These are phyloP conservation scores for Gossypium herbaceum DNA, from an alignment of 345 rosid species.

Conservation along the genomic window DNA sequence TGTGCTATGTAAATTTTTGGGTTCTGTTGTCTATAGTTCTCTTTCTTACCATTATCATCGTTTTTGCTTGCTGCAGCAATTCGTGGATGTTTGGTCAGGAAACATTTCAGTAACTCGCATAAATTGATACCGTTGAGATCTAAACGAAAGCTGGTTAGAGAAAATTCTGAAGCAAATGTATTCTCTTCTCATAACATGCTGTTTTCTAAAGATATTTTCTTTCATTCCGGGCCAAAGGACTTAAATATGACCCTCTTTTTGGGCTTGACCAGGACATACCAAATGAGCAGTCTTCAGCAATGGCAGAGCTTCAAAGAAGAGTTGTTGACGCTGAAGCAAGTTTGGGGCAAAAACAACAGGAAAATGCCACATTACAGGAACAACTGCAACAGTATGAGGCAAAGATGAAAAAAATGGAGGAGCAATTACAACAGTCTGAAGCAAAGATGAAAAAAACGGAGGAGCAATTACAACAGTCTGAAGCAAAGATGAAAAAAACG, in stretches of 20 bases:
- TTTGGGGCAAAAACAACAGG: conserved; percentile 71
- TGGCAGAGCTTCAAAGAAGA: conserved; percentile 71
- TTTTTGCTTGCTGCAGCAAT: conserved; percentile 43
- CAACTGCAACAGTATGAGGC: conserved; percentile 66
- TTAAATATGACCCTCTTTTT: conserved; percentile 9
- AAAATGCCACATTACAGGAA: conserved; percentile 67
- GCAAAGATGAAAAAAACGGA: conserved; percentile 57
- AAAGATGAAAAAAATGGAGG: conserved; percentile 53
- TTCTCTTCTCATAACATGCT: conserved; percentile 1
- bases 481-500: conserved; percentile 79
- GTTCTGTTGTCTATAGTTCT: conserved; percentile 11
- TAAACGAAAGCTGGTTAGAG: conserved; percentile 38
- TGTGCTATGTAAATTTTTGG: conserved; percentile 4
- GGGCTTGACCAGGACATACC: conserved; percentile 45
- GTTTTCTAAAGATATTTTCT: not conserved
- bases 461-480: conserved; percentile 43
- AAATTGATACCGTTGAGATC: conserved; percentile 38
- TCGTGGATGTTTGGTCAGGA: conserved; percentile 84
- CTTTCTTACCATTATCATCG: conserved; percentile 7
- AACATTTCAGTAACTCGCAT: conserved; percentile 33
- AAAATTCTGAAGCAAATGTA: conserved; percentile 69
- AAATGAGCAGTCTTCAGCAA: conserved; percentile 48
- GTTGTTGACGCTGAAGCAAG: conserved; percentile 64
- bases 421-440: conserved; percentile 24
- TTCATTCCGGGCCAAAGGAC: not conserved